Conservation (phyloP, 176 grass and related monocot species). For the Triticum monococcum region DNA sequence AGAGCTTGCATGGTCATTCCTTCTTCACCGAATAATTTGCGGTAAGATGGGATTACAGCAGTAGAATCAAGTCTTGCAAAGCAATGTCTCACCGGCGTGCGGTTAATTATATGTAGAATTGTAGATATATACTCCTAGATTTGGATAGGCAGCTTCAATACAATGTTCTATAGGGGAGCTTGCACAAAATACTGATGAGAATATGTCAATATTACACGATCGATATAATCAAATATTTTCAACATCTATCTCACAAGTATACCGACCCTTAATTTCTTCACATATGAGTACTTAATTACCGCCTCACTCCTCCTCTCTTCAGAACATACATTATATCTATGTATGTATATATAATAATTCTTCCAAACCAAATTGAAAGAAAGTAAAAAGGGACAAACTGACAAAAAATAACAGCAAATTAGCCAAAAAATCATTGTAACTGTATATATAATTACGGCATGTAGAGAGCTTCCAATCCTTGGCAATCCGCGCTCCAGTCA, state of each 20-base stretch:
- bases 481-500: slow-evolving; percentile 64
- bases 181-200: background rate
- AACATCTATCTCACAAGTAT: slow-evolving; percentile 59
- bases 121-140: background rate
- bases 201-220: background rate
- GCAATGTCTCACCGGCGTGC: background rate
- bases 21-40: background rate
- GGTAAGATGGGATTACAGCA: background rate
- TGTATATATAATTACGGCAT: slow-evolving; percentile 49
- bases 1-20: background rate
- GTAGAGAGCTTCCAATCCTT: slow-evolving; percentile 61
- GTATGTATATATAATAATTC: slow-evolving; percentile 1
- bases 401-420: slow-evolving; percentile 33
- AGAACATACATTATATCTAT: slow-evolving; percentile 32
- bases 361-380: slow-evolving; percentile 29
- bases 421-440: background rate
- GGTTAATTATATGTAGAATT: background rate
- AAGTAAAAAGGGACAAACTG: slow-evolving; percentile 22
- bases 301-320: slow-evolving; percentile 15
- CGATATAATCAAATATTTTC: slow-evolving; percentile 7
- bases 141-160: background rate
- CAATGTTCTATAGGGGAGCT: background rate
- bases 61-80: background rate
- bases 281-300: slow-evolving; percentile 25
- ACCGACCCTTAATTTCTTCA: slow-evolving; percentile 32